phyloP scores from a whole-genome alignment of 2,329 filamentous ascomycete species.

The Epichloe brachyelytri region DNA sequence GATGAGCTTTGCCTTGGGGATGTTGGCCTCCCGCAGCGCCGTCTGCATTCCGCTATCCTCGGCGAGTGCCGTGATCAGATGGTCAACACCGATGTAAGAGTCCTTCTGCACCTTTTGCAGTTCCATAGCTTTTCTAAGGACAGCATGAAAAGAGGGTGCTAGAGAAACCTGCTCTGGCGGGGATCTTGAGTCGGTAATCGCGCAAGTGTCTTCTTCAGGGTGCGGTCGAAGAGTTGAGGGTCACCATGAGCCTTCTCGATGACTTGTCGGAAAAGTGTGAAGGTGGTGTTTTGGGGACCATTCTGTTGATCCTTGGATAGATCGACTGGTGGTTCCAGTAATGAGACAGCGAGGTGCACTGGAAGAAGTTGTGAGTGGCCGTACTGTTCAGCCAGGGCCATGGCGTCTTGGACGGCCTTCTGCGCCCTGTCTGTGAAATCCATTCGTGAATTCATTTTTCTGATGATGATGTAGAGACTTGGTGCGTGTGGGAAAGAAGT shows the following conservation, averaged over 20 bases:
- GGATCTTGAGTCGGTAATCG: conserved; percentile 89
- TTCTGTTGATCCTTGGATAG: conserved; percentile 77
- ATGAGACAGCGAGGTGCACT: conserved; percentile 73
- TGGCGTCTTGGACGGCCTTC: conserved; percentile 80
- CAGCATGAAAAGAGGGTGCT: conserved; percentile 67
- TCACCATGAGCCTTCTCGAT: conserved; percentile 90
- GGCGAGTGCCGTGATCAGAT: conserved; percentile 73
- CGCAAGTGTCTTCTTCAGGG: conserved; percentile 84
- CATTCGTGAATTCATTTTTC: conserved; percentile 61
- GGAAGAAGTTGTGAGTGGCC: conserved; percentile 83
- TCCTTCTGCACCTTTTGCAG: conserved; percentile 97
- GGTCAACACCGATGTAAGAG: conserved; percentile 85
- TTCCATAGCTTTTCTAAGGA: conserved; percentile 75
- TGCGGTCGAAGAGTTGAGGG: conserved; percentile 72
- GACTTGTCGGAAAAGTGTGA: conserved; percentile 88
- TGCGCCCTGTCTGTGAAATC: conserved; percentile 90
- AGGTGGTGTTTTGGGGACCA: conserved; percentile 44
- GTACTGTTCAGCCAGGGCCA: conserved; percentile 78
- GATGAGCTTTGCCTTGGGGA: conserved; percentile 82
- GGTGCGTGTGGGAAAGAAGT: background rate
- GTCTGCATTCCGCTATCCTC: conserved; percentile 66
- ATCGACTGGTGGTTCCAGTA: conserved; percentile 64
- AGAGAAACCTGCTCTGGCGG: conserved; percentile 81
- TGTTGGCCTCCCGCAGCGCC: conserved; percentile 71
- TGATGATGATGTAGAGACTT: background rate